These are phyloP conservation scores for Gryganskiella cystojenkinii DNA, from an alignment of 192 early-diverging fungal genomes.

Conservation along the genomic window DNA sequence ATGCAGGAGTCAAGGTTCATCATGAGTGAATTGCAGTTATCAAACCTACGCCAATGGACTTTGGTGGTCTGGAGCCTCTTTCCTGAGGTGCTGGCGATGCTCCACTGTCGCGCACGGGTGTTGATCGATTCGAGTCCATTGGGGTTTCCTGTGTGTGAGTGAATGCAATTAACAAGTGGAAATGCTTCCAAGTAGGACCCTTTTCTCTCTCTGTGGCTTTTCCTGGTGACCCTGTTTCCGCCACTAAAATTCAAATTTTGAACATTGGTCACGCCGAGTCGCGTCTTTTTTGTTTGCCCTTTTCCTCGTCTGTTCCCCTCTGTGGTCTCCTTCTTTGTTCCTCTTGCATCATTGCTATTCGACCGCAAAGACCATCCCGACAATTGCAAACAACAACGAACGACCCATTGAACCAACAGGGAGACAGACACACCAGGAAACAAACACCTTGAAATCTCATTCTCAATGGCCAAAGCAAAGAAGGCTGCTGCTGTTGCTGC, in stretches of 20 bases:
- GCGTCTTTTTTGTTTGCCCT: not conserved
- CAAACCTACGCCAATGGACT: slow-evolving; percentile 28
- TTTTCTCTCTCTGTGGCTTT: not conserved
- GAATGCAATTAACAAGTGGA: too few relatives aligned
- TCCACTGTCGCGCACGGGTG: slow-evolving; percentile 29
- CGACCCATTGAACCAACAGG: not conserved
- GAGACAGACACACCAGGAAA: not conserved
- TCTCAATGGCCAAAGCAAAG: slow-evolving; percentile 10
- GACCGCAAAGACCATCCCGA: too few relatives aligned
- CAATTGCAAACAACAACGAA: not conserved
- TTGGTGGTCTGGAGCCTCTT: slow-evolving; percentile 33
- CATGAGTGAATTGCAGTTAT: not conserved
- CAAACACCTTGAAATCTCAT: not conserved
- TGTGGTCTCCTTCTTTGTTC: too few relatives aligned
- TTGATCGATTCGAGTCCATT: slow-evolving; percentile 49
- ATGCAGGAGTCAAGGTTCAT: not conserved
- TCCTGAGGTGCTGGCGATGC: slow-evolving; percentile 35
- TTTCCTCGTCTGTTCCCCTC: not conserved
- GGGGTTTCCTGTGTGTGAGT: not conserved
- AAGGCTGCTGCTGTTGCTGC: not conserved
- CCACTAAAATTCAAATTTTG: not conserved
- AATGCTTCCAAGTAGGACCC: too few relatives aligned
- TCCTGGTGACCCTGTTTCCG: not conserved
- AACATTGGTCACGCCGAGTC: not conserved
- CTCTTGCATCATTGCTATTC: too few relatives aligned